Evolutionary conservation across 2,329 filamentous ascomycete genomes (phyloP).

Genomic region (Beauveria varroae): DNA sequence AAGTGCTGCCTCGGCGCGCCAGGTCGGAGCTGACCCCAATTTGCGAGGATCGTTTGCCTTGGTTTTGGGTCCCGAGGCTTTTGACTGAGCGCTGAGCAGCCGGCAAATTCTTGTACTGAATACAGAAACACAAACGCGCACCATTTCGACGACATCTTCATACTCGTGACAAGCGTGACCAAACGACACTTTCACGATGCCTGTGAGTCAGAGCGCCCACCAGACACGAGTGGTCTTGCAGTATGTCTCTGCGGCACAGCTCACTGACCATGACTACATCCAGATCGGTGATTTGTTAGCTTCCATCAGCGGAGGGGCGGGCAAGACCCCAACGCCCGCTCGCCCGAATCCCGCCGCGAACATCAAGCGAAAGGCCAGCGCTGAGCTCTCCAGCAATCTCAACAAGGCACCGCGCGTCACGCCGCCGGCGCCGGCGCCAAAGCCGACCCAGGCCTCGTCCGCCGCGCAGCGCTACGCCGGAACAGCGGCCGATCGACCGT

Average conservation of each 20-base stretch:
- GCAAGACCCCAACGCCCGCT: constrained; percentile 24
- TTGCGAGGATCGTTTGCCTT: constrained; percentile 8
- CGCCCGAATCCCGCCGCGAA: constrained; percentile 22
- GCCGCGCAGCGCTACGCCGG: background rate
- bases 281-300: constrained; percentile 50
- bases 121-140: background rate
- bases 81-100: constrained; percentile 12
- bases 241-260: background rate
- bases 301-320: constrained; percentile 51
- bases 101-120: background rate
- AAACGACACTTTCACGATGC: constrained; percentile 13
- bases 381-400: constrained; percentile 34
- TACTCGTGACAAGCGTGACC: background rate
- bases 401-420: constrained; percentile 34
- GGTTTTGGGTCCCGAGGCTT: constrained; percentile 9
- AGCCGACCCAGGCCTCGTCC: background rate
- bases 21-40: constrained; percentile 5
- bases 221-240: background rate
- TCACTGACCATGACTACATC: background rate
- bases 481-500: background rate
- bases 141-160: background rate
- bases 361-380: constrained; percentile 50
- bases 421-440: constrained; percentile 14
- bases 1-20: constrained; percentile 11
- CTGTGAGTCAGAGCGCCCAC: constrained; percentile 12